Evolutionary conservation across 371 early-diverging fungal species (phyloP), one percentile per base, ranked within the genome.

Genomic region (Parasitella parasitica): DNA sequence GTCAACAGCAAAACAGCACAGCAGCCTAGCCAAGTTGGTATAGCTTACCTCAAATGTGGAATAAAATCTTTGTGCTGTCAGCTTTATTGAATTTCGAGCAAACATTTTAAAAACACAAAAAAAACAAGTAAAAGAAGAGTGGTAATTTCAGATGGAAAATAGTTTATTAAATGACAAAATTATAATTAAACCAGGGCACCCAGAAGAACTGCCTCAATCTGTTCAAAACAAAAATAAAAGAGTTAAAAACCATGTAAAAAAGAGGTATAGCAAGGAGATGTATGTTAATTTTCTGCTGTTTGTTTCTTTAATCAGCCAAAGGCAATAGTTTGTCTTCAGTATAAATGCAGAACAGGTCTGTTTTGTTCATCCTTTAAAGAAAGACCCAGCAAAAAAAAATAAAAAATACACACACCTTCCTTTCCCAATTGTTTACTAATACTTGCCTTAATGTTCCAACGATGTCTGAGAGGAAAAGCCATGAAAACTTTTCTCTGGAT

Each of bases 261-360:
- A 9, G 38, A 18, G 18, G 11, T 20, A 43, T 36, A 36, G 15
- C 11, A 9, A 36, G 20, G 43, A 43, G 11, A 43, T 43, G 43
- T 43, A 22, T 43, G 11, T 20, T 41, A 20, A 18, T 18, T 41
- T 43, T 43, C 18, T 20, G 18, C 1, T 22, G 6, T 43, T 20
- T 43, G 6, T 43, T 43, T 57, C 46, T 54, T 58, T 63, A 37
- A 36, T 60, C 57, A 59, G 61, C 11, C 38, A 61, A 58, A 57
- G 69, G 69, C 69, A 69, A 64, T 64, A 49, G 35, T 36, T 68
- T 69, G 61, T 69, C 69, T 64, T 69, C 69, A 69, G 52, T 56
- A 69, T 52, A 57, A 34, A 60, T 69, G 69, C 69, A 69, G 69
- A 69, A 69, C 69, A 69, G 69, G 69, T 69, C 69, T 69, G 69